Conservation (phyloP, 108 stramenopile genomes). For the Nannochloropsis oceanica region DNA sequence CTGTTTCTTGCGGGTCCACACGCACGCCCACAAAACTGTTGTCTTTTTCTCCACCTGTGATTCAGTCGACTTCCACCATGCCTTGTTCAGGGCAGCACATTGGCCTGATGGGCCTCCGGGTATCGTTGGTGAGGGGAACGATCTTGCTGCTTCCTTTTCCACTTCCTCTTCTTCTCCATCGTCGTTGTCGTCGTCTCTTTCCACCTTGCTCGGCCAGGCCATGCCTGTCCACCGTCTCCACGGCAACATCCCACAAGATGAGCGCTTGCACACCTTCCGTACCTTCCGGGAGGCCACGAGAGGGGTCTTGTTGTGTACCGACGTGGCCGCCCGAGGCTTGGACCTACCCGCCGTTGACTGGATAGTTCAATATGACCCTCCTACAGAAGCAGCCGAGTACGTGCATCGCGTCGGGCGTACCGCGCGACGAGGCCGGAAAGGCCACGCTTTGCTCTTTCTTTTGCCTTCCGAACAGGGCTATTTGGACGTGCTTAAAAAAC, state of each 20-base stretch:
- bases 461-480: slow-evolving; percentile 77
- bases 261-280: slow-evolving; percentile 4
- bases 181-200: not conserved
- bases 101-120: slow-evolving; percentile 2
- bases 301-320: slow-evolving; percentile 83
- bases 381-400: slow-evolving; percentile 73
- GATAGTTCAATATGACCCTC: slow-evolving; percentile 93
- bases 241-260: slow-evolving; percentile 21
- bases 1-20: slow-evolving; percentile 51
- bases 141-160: not conserved
- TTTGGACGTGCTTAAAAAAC: slow-evolving; percentile 13
- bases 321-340: slow-evolving; percentile 90
- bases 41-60: slow-evolving; percentile 89
- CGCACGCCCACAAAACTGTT: slow-evolving; percentile 46
- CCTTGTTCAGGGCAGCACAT: slow-evolving; percentile 35
- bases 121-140: not conserved
- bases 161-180: not conserved
- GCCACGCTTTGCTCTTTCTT: slow-evolving; percentile 54
- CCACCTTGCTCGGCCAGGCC: slow-evolving; percentile 2
- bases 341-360: slow-evolving; percentile 86
- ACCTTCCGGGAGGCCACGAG: not conserved
- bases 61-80: slow-evolving; percentile 75
- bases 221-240: slow-evolving; percentile 12
- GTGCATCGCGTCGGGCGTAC: slow-evolving; percentile 90
- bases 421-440: slow-evolving; percentile 80